Percentiles rank a stretch among this genome's conserved stretches.
Evolutionary conservation across 2,329 filamentous ascomycete genomes (phyloP).

Genomic region (Cladosporium colombiae): DNA sequence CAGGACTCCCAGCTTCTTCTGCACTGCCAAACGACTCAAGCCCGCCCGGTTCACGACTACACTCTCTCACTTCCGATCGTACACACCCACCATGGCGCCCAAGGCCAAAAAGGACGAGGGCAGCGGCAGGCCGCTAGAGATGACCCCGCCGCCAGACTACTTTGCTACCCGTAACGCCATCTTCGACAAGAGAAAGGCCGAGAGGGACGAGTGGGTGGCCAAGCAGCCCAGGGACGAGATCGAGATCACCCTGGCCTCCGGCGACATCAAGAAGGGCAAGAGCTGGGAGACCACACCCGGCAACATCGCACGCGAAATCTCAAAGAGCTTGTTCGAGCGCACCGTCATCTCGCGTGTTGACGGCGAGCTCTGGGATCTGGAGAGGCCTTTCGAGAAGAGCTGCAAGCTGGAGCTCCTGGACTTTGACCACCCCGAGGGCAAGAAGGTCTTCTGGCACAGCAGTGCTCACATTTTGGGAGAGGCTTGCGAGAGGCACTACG

Average conservation of each 20-base stretch:
- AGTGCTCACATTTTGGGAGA: slow-evolving; percentile 96
- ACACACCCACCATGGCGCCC: slow-evolving; percentile 33
- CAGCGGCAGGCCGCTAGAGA: slow-evolving; percentile 48
- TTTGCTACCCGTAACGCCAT: slow-evolving; percentile 81
- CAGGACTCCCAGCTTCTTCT: slow-evolving; percentile 14
- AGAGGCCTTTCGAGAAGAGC: slow-evolving; percentile 83
- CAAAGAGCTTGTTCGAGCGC: slow-evolving; percentile 80
- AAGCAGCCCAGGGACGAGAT: slow-evolving; percentile 72
- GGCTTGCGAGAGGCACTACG: slow-evolving; percentile 85
- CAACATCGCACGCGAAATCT: slow-evolving; percentile 75
- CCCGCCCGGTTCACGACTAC: slow-evolving; percentile 5
- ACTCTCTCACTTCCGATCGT: slow-evolving; percentile 17
- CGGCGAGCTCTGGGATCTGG: slow-evolving; percentile 88
- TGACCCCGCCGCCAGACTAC: slow-evolving; percentile 66
- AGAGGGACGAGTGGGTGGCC: slow-evolving; percentile 74
- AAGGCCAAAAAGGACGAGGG: slow-evolving; percentile 37
- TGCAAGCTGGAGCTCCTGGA: slow-evolving; percentile 82
- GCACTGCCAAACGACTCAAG: slow-evolving; percentile 4
- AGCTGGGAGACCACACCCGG: slow-evolving; percentile 91
- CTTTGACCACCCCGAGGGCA: slow-evolving; percentile 75
- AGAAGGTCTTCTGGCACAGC: slow-evolving; percentile 97
- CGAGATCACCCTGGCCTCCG: slow-evolving; percentile 71
- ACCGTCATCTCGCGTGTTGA: slow-evolving; percentile 85
- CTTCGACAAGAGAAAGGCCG: slow-evolving; percentile 85
- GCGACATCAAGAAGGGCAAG: slow-evolving; percentile 70